Conservation (phyloP, 2,329 filamentous ascomycete species). For the Cyclaneusma minus region DNA sequence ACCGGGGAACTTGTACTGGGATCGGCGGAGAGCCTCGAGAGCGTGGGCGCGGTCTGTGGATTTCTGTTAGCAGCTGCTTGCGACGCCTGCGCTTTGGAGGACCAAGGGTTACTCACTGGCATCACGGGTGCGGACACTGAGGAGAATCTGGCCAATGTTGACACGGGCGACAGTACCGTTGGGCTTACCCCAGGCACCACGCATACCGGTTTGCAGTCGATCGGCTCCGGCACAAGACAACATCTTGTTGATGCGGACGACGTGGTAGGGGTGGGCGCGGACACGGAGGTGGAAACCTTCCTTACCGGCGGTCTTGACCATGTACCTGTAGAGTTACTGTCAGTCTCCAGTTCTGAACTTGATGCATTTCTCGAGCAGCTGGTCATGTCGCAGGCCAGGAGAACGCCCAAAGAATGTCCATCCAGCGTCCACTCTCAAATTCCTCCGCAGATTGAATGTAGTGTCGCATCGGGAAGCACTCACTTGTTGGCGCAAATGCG, state of each 20-base stretch:
- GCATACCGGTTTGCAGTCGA: constrained; percentile 99
- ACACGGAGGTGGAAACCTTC: constrained; percentile 61
- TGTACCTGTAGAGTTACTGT: constrained; percentile 24
- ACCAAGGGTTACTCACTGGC: constrained; percentile 46
- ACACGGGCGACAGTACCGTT: constrained; percentile 98
- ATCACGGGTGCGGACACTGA: constrained; percentile 95
- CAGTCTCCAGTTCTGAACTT: background rate
- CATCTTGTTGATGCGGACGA: constrained; percentile 99
- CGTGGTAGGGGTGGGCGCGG: constrained; percentile 97
- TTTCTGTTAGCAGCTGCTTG: constrained; percentile 13
- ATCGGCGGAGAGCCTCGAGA: constrained; percentile 96
- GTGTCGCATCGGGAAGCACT: constrained; percentile 7
- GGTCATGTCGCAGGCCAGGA: background rate
- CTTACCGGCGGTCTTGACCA: constrained; percentile 58
- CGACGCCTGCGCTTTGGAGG: background rate
- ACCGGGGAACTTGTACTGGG: constrained; percentile 99
- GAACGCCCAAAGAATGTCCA: background rate
- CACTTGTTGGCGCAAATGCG: constrained; percentile 99
- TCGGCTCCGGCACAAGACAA: constrained; percentile 99
- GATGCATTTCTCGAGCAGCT: no score
- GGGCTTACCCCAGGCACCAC: constrained; percentile 99
- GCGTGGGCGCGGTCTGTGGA: constrained; percentile 72
- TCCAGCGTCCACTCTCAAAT: background rate
- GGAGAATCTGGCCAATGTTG: constrained; percentile 99
- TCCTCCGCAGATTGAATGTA: background rate